A percentile compares a stretch with the other conserved stretches of the same genome.
Conservation (phyloP, 768 basidiomycete genomes). For the Leccinum uliginosum region DNA sequence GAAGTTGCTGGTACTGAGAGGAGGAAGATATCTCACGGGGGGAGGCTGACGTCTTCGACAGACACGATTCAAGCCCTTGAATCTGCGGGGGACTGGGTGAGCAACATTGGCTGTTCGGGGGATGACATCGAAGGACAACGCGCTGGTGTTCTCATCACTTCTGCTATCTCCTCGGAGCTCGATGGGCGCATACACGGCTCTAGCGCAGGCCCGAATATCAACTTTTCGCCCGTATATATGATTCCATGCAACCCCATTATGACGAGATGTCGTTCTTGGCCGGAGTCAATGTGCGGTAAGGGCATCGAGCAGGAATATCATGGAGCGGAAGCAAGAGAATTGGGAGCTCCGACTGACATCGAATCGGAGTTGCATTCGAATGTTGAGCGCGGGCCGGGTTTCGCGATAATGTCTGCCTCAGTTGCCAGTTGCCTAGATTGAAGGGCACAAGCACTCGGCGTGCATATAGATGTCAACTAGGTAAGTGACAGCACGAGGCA, state of each 20-base stretch:
- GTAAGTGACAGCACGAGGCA: too few relatives aligned
- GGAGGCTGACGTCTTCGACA: neutral
- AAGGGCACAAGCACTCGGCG: too few relatives aligned
- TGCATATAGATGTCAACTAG: too few relatives aligned
- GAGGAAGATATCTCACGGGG: neutral
- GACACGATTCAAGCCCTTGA: neutral
- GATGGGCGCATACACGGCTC: constrained; percentile 7
- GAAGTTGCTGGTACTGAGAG: constrained; percentile 4
- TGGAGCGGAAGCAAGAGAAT: neutral
- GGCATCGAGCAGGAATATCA: constrained; percentile 4
- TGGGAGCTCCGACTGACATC: neutral
- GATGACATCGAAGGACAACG: constrained; percentile 6
- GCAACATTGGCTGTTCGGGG: neutral
- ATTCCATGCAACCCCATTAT: neutral
- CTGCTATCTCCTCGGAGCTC: constrained; percentile 17
- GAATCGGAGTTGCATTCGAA: neutral
- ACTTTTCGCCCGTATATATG: neutral
- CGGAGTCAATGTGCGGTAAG: neutral
- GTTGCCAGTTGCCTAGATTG: too few relatives aligned
- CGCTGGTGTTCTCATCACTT: constrained; percentile 11
- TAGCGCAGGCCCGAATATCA: constrained; percentile 7
- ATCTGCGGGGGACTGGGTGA: constrained; percentile 13
- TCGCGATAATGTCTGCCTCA: too few relatives aligned
- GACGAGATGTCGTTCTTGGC: neutral
- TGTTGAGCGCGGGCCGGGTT: neutral